Evolutionary conservation across 2,329 filamentous ascomycete species (phyloP).

Genomic region (Microdochium paspali): DNA sequence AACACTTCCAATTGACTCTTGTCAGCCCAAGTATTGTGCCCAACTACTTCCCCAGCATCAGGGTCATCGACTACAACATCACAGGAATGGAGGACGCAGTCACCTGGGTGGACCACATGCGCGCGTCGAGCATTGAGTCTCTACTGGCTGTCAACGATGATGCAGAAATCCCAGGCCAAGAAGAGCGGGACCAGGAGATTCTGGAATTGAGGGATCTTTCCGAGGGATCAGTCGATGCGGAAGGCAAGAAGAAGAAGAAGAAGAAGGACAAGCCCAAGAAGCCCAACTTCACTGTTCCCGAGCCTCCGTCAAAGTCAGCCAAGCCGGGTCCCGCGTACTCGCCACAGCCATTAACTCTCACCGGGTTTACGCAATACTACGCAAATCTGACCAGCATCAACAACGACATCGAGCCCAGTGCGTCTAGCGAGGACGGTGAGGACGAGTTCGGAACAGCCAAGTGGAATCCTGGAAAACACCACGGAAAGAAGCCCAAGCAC

Average conservation of each 20-base stretch:
- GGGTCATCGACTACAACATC: conserved; percentile 93
- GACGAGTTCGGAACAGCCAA: conserved; percentile 24
- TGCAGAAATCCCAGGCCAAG: not conserved
- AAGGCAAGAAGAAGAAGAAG: conserved; percentile 33
- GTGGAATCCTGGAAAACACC: conserved; percentile 58
- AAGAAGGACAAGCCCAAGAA: conserved; percentile 43
- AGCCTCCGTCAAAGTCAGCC: conserved; percentile 60
- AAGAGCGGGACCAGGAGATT: conserved; percentile 9
- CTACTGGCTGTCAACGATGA: conserved; percentile 6
- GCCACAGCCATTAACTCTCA: conserved; percentile 68
- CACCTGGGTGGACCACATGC: conserved; percentile 28
- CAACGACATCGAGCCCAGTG: conserved; percentile 46
- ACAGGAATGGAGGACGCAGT: conserved; percentile 55
- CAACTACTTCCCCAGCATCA: conserved; percentile 81
- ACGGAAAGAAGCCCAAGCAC: conserved; percentile 44
- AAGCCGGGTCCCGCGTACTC: conserved; percentile 86
- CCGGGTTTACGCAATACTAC: conserved; percentile 82
- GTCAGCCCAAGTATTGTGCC: conserved; percentile 85
- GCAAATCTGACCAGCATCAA: conserved; percentile 91
- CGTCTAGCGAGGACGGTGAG: conserved; percentile 16
- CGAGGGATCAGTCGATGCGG: conserved; percentile 23
- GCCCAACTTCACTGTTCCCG: conserved; percentile 56
- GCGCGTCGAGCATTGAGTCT: conserved; percentile 2
- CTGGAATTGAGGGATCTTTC: conserved; percentile 14
- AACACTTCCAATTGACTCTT: conserved; percentile 74